Conservation (phyloP, 2,329 filamentous ascomycete species). For the Talaromyces sp. region DNA sequence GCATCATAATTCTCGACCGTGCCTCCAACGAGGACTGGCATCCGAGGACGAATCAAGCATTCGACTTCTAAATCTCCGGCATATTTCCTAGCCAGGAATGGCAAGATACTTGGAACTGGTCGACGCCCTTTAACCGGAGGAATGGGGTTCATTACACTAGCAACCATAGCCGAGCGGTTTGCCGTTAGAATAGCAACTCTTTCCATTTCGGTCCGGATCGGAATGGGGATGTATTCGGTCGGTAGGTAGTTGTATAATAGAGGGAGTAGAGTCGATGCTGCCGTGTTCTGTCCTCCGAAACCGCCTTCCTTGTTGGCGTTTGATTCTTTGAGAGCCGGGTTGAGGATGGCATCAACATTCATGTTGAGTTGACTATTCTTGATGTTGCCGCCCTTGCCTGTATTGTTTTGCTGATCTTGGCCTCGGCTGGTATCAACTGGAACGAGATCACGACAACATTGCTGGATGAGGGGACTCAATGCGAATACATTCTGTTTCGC, state of each 20-base stretch:
- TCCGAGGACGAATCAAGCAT: constrained; percentile 59
- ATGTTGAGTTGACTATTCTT: constrained; percentile 36
- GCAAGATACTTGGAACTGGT: constrained; percentile 71
- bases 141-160: constrained; percentile 78
- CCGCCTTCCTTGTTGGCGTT: constrained; percentile 24
- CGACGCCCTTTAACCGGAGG: constrained; percentile 60
- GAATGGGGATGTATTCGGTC: constrained; percentile 65
- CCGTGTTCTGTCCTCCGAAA: constrained; percentile 49
- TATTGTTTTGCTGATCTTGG: constrained; percentile 25
- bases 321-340: constrained; percentile 38
- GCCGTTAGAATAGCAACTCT: constrained; percentile 72
- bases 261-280: constrained; percentile 64
- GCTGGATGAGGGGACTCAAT: constrained; percentile 61
- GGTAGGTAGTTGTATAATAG: constrained; percentile 63
- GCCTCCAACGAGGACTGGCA: constrained; percentile 46
- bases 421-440: constrained; percentile 41
- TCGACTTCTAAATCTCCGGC: constrained; percentile 67
- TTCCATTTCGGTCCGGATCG: constrained; percentile 72
- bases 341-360: constrained; percentile 73
- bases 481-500: constrained; percentile 64
- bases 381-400: constrained; percentile 40
- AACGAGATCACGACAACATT: constrained; percentile 74
- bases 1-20: constrained; percentile 31
- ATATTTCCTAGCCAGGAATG: constrained; percentile 70
- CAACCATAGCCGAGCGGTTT: constrained; percentile 70